phyloP scores from a whole-genome alignment of 768 basidiomycete genomes.

The Hirschioporus abietinus region DNA sequence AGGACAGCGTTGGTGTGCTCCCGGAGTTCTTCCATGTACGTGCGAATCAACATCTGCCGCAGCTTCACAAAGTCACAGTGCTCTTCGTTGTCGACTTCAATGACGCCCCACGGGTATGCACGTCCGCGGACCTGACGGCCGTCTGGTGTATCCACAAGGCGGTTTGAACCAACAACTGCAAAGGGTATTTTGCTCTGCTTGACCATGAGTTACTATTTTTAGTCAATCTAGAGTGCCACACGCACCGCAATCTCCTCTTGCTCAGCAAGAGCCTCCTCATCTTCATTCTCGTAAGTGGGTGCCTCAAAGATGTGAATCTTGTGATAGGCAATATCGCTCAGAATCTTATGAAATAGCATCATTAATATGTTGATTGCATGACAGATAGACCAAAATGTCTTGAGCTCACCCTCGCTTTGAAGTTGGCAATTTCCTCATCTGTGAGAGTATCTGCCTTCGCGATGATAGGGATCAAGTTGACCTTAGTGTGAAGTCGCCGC shows the following conservation, averaged over 20 bases:
- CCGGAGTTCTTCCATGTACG: conserved; percentile 98
- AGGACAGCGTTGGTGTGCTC: conserved; percentile 95
- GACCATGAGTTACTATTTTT: background rate
- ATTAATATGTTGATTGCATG: conserved; percentile 6
- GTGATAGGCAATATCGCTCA: conserved; percentile 91
- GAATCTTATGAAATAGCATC: conserved; percentile 47
- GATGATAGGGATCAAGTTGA: conserved; percentile 98
- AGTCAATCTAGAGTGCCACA: background rate
- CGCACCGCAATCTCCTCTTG: conserved; percentile 83
- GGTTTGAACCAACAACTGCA: conserved; percentile 94
- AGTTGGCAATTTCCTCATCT: conserved; percentile 87
- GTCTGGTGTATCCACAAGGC: conserved; percentile 73
- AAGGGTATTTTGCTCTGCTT: conserved; percentile 90
- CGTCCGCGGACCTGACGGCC: conserved; percentile 93
- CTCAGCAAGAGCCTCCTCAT: conserved; percentile 96
- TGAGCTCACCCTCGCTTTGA: conserved; percentile 80
- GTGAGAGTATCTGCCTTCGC: conserved; percentile 98
- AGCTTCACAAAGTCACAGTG: conserved; percentile 99
- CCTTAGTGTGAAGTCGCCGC: conserved; percentile 93
- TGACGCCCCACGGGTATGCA: conserved; percentile 96
- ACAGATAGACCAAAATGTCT: conserved; percentile 7
- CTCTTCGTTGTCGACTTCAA: conserved; percentile 98
- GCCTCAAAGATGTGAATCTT: conserved; percentile 98
- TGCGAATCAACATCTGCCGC: conserved; percentile 97
- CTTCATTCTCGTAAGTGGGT: conserved; percentile 95